A percentile compares a stretch with the other conserved stretches of the same genome.
Conservation (phyloP, 2,329 filamentous ascomycete genomes). For the Penicillium sp. region DNA sequence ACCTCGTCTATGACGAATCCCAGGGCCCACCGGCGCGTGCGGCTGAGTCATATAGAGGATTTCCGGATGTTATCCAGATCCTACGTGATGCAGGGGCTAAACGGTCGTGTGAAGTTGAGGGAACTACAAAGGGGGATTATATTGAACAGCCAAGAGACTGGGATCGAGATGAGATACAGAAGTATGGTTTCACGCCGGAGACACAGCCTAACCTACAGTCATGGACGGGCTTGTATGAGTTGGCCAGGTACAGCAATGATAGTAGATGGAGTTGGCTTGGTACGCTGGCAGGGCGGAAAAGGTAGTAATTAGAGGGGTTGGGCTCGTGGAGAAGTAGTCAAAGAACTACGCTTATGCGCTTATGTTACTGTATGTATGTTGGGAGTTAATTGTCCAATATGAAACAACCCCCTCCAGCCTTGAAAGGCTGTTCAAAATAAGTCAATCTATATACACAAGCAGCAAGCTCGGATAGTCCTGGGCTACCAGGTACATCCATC, state of each 20-base stretch:
- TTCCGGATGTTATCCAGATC: conserved; percentile 18
- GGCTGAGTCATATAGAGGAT: conserved; percentile 17
- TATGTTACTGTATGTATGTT: too few species aligned
- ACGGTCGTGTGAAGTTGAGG: conserved; percentile 18
- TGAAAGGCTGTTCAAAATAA: too few species aligned
- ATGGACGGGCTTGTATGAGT: conserved; percentile 22
- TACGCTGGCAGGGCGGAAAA: neutral
- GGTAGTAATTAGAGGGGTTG: too few species aligned
- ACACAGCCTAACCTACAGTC: conserved; percentile 15
- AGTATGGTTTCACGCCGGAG: conserved; percentile 17
- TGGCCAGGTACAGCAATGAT: conserved; percentile 11
- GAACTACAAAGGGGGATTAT: neutral
- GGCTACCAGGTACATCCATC: too few species aligned
- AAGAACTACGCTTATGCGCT: too few species aligned
- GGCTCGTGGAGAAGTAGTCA: too few species aligned
- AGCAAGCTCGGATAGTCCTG: too few species aligned
- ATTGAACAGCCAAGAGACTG: conserved; percentile 16
- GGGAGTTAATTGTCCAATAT: too few species aligned
- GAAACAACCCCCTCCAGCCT: too few species aligned
- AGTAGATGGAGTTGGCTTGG: neutral
- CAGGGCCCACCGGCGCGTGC: conserved; percentile 19
- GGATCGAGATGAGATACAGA: conserved; percentile 18
- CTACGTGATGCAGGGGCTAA: conserved; percentile 20
- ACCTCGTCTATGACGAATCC: conserved; percentile 16
- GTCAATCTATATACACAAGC: too few species aligned